These are phyloP conservation scores for Fusarium subglutinans DNA, from an alignment of 2,329 filamentous ascomycete species.

Conservation along the genomic window DNA sequence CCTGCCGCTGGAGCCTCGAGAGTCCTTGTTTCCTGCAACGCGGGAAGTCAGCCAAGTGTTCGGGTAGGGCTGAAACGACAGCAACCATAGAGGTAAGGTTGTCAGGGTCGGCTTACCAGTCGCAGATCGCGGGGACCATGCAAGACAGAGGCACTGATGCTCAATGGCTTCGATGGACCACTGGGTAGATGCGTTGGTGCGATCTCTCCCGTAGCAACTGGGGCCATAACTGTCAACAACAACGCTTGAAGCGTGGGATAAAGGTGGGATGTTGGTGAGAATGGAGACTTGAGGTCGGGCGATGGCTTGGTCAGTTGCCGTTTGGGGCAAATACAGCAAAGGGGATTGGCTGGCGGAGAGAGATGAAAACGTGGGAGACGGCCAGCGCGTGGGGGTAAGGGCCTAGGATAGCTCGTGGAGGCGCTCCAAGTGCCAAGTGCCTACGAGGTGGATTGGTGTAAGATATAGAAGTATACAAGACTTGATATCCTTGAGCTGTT, in stretches of 20 bases:
- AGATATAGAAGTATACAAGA: conserved; percentile 20
- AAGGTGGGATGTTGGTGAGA: conserved; percentile 54
- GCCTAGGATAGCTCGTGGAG: conserved; percentile 39
- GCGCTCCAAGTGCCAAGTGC: conserved; percentile 37
- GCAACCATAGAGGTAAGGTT: background rate
- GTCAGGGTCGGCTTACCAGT: conserved; percentile 56
- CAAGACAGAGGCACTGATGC: conserved; percentile 64
- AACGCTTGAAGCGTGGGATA: conserved; percentile 67
- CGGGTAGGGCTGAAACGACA: conserved; percentile 36
- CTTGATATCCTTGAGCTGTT: conserved; percentile 21
- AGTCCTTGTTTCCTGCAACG: conserved; percentile 58
- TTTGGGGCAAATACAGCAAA: conserved; percentile 40
- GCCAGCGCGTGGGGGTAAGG: conserved; percentile 41
- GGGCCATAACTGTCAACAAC: conserved; percentile 54
- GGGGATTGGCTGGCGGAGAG: conserved; percentile 44
- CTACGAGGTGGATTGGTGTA: conserved; percentile 18
- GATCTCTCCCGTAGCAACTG: conserved; percentile 57
- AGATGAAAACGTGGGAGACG: conserved; percentile 40
- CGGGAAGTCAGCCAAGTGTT: conserved; percentile 24
- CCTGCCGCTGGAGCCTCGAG: conserved; percentile 58
- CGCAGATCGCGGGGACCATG: conserved; percentile 66
- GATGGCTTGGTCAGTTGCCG: conserved; percentile 47
- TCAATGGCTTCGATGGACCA: conserved; percentile 52
- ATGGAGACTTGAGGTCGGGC: conserved; percentile 40
- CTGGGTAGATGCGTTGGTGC: conserved; percentile 56